phyloP scores from a whole-genome alignment of 2,329 filamentous ascomycete species.

The Aspergillus chevalieri region DNA sequence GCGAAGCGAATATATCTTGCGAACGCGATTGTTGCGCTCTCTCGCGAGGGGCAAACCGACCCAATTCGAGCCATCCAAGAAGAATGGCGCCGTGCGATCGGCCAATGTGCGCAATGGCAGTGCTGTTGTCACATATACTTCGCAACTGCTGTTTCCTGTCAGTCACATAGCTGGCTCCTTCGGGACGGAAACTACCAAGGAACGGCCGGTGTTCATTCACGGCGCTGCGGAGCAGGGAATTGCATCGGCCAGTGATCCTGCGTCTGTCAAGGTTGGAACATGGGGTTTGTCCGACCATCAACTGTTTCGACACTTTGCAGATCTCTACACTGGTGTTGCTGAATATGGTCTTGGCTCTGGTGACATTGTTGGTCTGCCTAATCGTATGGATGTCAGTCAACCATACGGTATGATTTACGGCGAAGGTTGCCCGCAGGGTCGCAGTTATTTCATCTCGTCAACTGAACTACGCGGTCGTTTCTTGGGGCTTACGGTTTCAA shows the following conservation, averaged over 20 bases:
- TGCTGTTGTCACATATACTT: conserved; percentile 78
- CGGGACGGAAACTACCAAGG: conserved; percentile 59
- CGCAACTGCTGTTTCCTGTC: conserved; percentile 71
- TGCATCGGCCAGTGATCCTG: conserved; percentile 74
- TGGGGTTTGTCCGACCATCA: conserved; percentile 77
- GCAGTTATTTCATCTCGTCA: conserved; percentile 67
- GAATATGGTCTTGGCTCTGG: conserved; percentile 75
- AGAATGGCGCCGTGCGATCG: conserved; percentile 48
- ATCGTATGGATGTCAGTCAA: conserved; percentile 86
- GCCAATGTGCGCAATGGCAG: conserved; percentile 59
- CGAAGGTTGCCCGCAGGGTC: conserved; percentile 78
- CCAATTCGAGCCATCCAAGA: conserved; percentile 45
- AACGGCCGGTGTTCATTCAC: conserved; percentile 72
- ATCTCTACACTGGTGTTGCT: conserved; percentile 65
- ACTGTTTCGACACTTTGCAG: conserved; percentile 68
- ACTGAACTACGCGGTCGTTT: conserved; percentile 73
- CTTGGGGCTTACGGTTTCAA: conserved; percentile 55
- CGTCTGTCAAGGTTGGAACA: conserved; percentile 65
- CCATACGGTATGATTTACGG: conserved; percentile 76
- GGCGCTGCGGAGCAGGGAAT: conserved; percentile 72
- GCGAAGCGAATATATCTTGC: conserved; percentile 89
- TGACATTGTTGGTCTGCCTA: conserved; percentile 67
- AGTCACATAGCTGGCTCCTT: conserved; percentile 77
- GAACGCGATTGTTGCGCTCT: conserved; percentile 76
- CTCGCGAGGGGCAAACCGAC: conserved; percentile 72